Evolutionary conservation across 768 basidiomycete species (phyloP).

Genomic region (Auricularia cornea): DNA sequence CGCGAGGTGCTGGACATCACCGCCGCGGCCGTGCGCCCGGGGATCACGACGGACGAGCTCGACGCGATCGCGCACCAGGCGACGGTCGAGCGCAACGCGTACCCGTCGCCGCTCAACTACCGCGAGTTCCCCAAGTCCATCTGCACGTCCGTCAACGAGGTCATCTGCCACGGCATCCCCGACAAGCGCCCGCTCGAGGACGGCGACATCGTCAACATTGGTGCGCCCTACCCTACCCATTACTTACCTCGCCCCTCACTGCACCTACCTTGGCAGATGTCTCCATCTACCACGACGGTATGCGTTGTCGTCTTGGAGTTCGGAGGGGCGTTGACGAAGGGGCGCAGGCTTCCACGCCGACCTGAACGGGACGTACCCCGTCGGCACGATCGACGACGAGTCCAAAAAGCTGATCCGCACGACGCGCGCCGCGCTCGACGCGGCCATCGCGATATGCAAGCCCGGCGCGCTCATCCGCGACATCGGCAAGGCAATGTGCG

Average conservation of each 20-base stretch:
- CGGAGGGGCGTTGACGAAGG: too few species aligned
- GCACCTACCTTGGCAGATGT: constrained; percentile 44
- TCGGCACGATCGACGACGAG: constrained; percentile 77
- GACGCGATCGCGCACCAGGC: constrained; percentile 92
- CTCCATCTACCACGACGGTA: constrained; percentile 70
- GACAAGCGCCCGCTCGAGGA: constrained; percentile 76
- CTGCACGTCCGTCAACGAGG: constrained; percentile 96
- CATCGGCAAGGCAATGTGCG: constrained; percentile 78
- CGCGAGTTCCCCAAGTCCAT: constrained; percentile 88
- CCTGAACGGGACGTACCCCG: constrained; percentile 88
- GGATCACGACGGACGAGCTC: constrained; percentile 91
- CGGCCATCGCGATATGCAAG: constrained; percentile 86
- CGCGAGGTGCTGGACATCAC: constrained; percentile 92
- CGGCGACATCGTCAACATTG: constrained; percentile 96
- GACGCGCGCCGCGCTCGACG: constrained; percentile 76
- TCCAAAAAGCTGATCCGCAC: constrained; percentile 77
- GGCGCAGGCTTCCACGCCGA: constrained; percentile 94
- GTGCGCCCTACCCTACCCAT: constrained; percentile 33
- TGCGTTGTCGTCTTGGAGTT: too few species aligned
- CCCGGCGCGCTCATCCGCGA: constrained; percentile 88
- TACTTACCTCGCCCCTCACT: not conserved
- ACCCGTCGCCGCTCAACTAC: constrained; percentile 93
- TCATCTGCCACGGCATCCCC: constrained; percentile 95
- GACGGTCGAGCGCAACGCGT: constrained; percentile 80
- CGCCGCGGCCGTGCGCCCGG: constrained; percentile 76